Base-by-base conservation (phyloP, 2,329 filamentous ascomycete species). In the Fusarium miscanthi region DNA sequence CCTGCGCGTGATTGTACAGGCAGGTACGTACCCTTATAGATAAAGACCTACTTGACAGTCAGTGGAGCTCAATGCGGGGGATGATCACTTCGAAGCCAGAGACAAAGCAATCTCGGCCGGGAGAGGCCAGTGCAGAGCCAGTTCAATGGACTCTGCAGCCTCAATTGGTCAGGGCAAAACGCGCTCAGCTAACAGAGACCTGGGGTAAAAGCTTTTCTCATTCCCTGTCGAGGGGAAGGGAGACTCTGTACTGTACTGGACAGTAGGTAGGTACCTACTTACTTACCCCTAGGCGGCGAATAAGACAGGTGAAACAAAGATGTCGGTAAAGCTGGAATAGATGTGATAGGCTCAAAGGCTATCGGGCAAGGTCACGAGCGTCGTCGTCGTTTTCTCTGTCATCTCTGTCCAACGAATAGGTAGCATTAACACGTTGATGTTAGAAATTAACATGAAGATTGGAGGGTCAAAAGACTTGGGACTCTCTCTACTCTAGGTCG, bases 21-120 rank as follows among this genome's bases (percentile, higher is more conserved):
- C 23, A n/a, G 38, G 65, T 73, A 73, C 65, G 70, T 72, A 73
- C 70, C 70, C 48, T 57, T 38, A 27, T 33, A 59, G 51, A 43
- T 65, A 56, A 40, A 43, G 57, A 35, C 49, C 40, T 19, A 35
- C 49, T 53, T 19, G 30, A 16, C 46, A 66, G 43, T 66, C 46
- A 66, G 43, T 66, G 62, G 63, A 63, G 33, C 54, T 60, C 40
- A 37, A 58, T 72, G 69, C 63, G 63, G 65, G 69, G 69, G 59
- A 19, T 23, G 21, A 64, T 42, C 48, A 58, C 43, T 38, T 65
- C 19, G 27, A 63, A 33, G 17, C 38, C 53, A 25, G n/a, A 43
- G 14, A 41, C 41, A 65, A 52, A 57, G 48, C 33, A 53, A 61
- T 59, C 53, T 59, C 40, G 49, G 23, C 52, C 42, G 37, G 40